Base-by-base conservation (phyloP, 2,329 filamentous ascomycete genomes). In the Calonectria fujianensis region DNA sequence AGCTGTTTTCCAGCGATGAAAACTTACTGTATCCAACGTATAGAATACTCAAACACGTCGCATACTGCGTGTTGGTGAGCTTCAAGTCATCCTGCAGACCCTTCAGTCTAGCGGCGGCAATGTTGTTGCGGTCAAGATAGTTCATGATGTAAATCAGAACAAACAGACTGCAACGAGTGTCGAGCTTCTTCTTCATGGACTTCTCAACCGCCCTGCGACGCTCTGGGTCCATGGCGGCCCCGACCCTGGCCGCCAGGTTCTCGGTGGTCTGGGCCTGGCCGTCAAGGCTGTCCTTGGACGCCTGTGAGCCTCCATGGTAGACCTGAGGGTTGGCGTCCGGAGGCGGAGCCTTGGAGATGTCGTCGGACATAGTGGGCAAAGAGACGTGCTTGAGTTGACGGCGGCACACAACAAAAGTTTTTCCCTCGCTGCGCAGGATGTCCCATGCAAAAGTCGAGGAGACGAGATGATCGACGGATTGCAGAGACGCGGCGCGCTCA, bases 81-180 rank as follows among this genome's bases (percentile, higher is more conserved):
- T 86, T 82, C 29, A 94, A 84, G 67, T 94, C 93, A 11, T 87
- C 86, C 72, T 93, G 90, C 27, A 95, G 85, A 8, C 93, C 92
- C 80, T 91, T 91, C 68, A 94, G 87, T 29, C 91, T 89, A 1
- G 93, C 93, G 1, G 92, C 89, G 2, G 92, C 92, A 76, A 94
- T 93, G 83, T 94, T 93, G 82, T 93, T 93, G 45, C 92, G 87
- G 79, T 93, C 92, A 37, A 92, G 87, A 83, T 94, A 95, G 85
- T 95, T 95, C 83, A 86, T 88, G 82, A 95, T 94, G 81, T 95
- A 95, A 86, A 95, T 94, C 77, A 95, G 83, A 63, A 95, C 91
- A 72, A 95, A 90, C 78, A 94, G 90, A 86, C 82, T 93, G 86
- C 83, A 95, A 74, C 93, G 89, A 27, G 89, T 79, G 81, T 96